Conservation (phyloP, 176 grass and related monocot species). For the Phoenix roebelenii region DNA sequence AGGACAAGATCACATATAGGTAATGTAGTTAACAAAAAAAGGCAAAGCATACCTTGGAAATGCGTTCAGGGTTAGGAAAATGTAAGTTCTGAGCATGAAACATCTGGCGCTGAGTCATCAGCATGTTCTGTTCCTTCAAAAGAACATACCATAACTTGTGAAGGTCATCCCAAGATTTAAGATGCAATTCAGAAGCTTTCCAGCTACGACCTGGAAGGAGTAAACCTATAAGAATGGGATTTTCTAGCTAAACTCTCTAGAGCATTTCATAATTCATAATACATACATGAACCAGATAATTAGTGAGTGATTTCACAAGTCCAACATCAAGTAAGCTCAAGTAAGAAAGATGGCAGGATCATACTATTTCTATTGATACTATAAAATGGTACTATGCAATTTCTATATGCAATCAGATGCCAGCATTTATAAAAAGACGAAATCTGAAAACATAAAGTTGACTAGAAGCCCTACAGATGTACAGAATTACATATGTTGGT, state of each 20-base stretch:
- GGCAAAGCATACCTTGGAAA: conserved; percentile 60
- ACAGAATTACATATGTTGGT: no score
- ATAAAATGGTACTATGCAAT: no score
- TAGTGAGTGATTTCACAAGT: no score
- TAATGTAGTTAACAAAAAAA: not conserved
- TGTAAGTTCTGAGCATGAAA: conserved; percentile 52
- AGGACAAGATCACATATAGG: no score
- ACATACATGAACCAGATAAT: no score
- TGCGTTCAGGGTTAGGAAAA: conserved; percentile 76
- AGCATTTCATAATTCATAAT: not conserved
- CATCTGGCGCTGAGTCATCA: conserved; percentile 92
- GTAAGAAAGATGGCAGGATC: no score
- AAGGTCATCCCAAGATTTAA: conserved; percentile 97
- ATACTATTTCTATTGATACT: no score
- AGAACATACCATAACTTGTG: conserved; percentile 93
- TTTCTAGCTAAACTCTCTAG: not conserved
- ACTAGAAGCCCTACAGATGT: no score
- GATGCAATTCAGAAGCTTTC: conserved; percentile 85
- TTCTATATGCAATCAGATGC: no score
- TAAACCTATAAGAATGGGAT: not conserved
- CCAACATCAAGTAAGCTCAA: no score
- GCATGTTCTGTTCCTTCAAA: conserved; percentile 94
- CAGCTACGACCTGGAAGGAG: conserved; percentile 57
- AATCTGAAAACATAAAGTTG: no score
- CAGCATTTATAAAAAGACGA: no score